Evolutionary conservation across 129 eudicot genomes (phyloP).

Genomic region (Pittosporum tobira): DNA sequence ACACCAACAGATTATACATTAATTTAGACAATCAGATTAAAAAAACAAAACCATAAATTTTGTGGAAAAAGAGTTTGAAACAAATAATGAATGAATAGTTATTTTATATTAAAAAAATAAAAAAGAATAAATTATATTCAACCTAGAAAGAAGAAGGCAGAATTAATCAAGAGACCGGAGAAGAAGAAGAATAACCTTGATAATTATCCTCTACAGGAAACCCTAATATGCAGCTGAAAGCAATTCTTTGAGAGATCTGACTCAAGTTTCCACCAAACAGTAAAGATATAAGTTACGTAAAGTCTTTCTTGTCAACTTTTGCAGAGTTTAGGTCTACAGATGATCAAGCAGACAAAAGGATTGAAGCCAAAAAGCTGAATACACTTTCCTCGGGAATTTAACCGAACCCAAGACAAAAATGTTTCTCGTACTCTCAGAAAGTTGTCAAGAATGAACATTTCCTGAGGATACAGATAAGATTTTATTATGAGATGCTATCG

Average conservation of each 20-base stretch:
- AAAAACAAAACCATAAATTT: too few relatives aligned
- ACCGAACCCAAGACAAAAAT: background rate
- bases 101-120: too few relatives aligned
- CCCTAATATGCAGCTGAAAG: background rate
- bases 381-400: conserved; percentile 11
- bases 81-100: too few relatives aligned
- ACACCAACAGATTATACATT: too few relatives aligned
- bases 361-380: background rate
- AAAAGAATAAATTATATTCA: too few relatives aligned
- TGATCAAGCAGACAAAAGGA: background rate
- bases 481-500: too few relatives aligned
- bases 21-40: background rate
- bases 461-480: background rate
- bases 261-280: conserved; percentile 10
- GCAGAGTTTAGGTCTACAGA: too few relatives aligned
- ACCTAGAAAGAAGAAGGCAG: background rate
- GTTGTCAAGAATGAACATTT: too few relatives aligned
- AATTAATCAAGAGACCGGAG: too few relatives aligned
- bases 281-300: background rate
- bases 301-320: background rate
- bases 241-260: conserved; percentile 2
- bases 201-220: background rate
- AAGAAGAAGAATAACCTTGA: background rate
- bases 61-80: too few relatives aligned
- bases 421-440: too few relatives aligned